Percentiles rank a stretch among this genome's conserved stretches.
Conservation (phyloP, 345 rosid genomes). For the Lepidium didymum region DNA sequence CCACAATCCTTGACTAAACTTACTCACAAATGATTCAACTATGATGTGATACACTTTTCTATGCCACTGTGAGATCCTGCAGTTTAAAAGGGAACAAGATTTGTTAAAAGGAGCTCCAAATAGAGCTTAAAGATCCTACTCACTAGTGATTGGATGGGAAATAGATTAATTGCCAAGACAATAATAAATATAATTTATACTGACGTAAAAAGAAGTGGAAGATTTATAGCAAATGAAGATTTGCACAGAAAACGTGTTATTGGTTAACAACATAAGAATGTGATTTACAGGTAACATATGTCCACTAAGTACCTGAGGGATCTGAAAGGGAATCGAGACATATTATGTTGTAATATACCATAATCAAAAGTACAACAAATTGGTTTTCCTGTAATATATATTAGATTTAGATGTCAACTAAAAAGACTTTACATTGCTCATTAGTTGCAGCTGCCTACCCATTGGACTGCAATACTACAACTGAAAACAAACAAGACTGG, state of each 20-base stretch:
- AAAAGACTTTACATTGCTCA: background rate
- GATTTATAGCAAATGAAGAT: background rate
- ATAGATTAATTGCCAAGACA: background rate
- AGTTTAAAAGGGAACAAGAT: background rate
- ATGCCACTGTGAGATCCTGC: background rate
- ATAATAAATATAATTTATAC: background rate
- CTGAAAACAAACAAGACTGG: background rate
- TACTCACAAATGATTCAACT: background rate
- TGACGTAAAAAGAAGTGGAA: background rate
- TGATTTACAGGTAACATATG: background rate
- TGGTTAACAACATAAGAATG: conserved; percentile 8
- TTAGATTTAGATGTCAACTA: background rate
- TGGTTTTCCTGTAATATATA: background rate
- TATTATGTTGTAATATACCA: background rate
- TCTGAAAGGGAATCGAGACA: background rate
- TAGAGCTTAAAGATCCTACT: conserved; percentile 3
- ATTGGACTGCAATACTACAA: background rate
- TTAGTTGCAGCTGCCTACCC: background rate
- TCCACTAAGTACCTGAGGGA: background rate
- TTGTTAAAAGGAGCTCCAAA: background rate
- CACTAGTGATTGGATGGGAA: conserved; percentile 1
- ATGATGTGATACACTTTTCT: background rate
- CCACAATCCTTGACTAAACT: background rate
- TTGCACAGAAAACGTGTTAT: background rate
- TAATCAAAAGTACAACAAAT: background rate